Percentiles rank a stretch among this genome's conserved stretches.
Evolutionary conservation across 495 filamentous ascomycete species (phyloP).

Genomic region (Lophiostoma macrostomum): DNA sequence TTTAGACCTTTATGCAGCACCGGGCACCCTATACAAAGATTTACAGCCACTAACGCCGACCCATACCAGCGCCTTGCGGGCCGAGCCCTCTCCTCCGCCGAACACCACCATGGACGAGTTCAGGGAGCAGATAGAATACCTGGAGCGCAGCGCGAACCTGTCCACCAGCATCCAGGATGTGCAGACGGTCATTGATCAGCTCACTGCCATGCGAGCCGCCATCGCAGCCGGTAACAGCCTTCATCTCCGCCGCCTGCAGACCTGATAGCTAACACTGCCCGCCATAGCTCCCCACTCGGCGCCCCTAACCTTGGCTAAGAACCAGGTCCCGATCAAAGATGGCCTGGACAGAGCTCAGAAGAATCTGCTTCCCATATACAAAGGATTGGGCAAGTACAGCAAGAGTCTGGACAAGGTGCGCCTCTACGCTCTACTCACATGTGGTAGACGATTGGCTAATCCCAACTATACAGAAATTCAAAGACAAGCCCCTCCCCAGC

Average conservation of each 20-base stretch:
- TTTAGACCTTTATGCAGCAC: too few relatives aligned
- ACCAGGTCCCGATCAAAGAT: slow-evolving; percentile 76
- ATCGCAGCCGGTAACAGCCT: slow-evolving; percentile 28
- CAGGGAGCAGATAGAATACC: slow-evolving; percentile 46
- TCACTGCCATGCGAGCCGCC: slow-evolving; percentile 65
- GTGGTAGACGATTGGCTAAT: not conserved
- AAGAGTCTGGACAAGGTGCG: slow-evolving; percentile 78
- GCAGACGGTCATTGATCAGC: slow-evolving; percentile 72
- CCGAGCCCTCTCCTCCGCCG: slow-evolving; percentile 10
- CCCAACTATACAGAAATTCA: slow-evolving; percentile 60
- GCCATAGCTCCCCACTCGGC: slow-evolving; percentile 64
- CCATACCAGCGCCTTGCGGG: slow-evolving; percentile 2
- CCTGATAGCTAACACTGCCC: slow-evolving; percentile 8
- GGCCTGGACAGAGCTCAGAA: slow-evolving; percentile 75
- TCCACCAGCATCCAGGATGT: slow-evolving; percentile 70
- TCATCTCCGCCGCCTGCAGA: not conserved
- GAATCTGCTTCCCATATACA: slow-evolving; percentile 74
- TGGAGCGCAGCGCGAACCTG: slow-evolving; percentile 68
- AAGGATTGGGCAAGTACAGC: slow-evolving; percentile 72
- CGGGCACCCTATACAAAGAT: too few relatives aligned
- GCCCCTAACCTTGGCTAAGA: slow-evolving; percentile 69
- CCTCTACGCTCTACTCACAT: slow-evolving; percentile 1
- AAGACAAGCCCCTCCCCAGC: slow-evolving; percentile 67
- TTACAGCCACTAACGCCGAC: not conserved
- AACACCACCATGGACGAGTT: slow-evolving; percentile 62